Evolutionary conservation across 768 basidiomycete species (phyloP), one percentile per base, ranked within the genome.

Genomic region (Collybia mongolica): DNA sequence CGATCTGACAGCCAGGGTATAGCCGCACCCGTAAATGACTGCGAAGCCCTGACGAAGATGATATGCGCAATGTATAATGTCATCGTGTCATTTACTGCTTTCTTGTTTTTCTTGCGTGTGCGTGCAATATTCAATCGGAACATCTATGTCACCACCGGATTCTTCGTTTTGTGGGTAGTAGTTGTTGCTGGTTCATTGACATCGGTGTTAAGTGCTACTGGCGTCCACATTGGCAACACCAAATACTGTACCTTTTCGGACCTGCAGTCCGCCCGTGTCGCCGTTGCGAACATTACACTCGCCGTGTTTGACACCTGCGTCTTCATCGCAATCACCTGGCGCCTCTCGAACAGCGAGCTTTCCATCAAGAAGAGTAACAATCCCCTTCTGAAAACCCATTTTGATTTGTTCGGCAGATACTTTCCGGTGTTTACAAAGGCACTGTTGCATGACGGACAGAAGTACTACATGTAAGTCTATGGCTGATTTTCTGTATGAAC

Each of bases 381-480:
- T 7, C 5, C 7, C 17, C 29, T n/a, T 3, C 11, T 9, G 11
- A 40, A 40, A 23, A 19, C 3, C 3, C 39, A 14, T 7, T 18
- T 32, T 32, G 32, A 32, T 12, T 5, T 32, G 11, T 40, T 40
- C 17, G 39, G 39, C 22, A 23, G 12, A 40, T 40, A 40, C 12
- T 14, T 40, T 40, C 39, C 39, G 3, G 22, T 14, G 22, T 40
- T 40, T 23, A 8, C 39, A 9, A 7, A 12, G n/a, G 39, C 39
- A 15, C 18, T 40, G 6, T 14, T 40, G 2, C 6, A 40, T 12
- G 39, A 40, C 14, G 39, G 39, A 11, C 39, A 40, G 17, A 14
- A 19, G 39, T 40, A 40, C n/a, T 40, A 40, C 39, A 40, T 40
- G 39, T 40, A 40, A 57, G 65, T 55, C 2, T 26, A 4, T 26